Evolutionary conservation across 106 monocot species (phyloP).

Genomic region (Dendrobium catenatum): DNA sequence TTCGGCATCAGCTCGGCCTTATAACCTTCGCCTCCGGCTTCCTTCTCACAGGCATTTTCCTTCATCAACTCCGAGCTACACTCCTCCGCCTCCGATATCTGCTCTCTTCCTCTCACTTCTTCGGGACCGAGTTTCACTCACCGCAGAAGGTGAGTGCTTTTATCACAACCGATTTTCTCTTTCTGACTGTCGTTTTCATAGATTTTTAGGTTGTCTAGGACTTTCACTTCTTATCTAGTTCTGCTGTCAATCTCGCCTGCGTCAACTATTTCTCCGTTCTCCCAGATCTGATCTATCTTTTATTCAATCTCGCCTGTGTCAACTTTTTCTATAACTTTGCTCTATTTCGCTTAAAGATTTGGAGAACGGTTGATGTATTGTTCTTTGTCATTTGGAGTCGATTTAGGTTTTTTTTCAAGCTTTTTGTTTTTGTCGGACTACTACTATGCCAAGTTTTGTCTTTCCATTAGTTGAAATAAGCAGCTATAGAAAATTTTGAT

Average conservation of each 20-base stretch:
- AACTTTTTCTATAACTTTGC: neutral
- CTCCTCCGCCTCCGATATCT: neutral
- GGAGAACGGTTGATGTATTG: neutral
- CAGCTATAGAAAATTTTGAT: too few relatives aligned
- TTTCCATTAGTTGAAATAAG: too few relatives aligned
- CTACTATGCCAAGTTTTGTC: too few relatives aligned
- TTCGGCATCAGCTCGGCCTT: too few relatives aligned
- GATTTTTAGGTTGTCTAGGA: neutral
- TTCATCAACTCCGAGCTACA: too few relatives aligned
- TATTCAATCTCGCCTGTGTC: neutral
- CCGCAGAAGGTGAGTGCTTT: slow-evolving; percentile 1
- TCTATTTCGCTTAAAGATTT: neutral
- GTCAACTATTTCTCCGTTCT: neutral
- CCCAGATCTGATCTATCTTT: slow-evolving; percentile 4
- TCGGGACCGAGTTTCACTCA: slow-evolving; percentile 9
- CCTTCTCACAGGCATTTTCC: too few relatives aligned
- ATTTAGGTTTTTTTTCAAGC: too few relatives aligned
- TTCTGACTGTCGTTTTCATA: neutral
- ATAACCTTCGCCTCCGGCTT: too few relatives aligned
- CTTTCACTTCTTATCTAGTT: neutral
- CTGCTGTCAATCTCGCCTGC: neutral
- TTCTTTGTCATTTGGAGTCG: too few relatives aligned
- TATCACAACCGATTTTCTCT: neutral
- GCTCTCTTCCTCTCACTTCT: slow-evolving; percentile 1
- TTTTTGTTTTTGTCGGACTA: too few relatives aligned